Evolutionary conservation across 768 basidiomycete genomes (phyloP).

Genomic region (Lentinula aciculospora): DNA sequence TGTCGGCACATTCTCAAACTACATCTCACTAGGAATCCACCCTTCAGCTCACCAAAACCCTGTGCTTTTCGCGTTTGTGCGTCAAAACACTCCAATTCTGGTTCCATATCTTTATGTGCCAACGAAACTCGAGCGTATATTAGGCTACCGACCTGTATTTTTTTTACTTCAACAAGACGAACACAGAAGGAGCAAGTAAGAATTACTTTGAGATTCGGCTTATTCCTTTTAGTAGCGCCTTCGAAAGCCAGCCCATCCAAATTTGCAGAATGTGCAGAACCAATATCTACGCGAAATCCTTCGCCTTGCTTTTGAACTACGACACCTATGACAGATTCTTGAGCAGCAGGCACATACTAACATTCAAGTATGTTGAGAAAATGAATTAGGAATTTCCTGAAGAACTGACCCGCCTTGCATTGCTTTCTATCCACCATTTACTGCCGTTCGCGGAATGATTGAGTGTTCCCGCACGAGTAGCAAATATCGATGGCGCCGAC

Average conservation of each 20-base stretch:
- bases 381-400: background rate
- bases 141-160: conserved; percentile 73
- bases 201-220: conserved; percentile 84
- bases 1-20: conserved; percentile 82
- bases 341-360: conserved; percentile 87
- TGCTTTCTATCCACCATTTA: conserved; percentile 87
- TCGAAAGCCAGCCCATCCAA: conserved; percentile 93
- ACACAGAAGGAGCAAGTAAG: background rate
- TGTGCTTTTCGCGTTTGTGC: conserved; percentile 88
- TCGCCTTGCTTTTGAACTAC: conserved; percentile 80
- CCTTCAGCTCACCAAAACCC: conserved; percentile 91
- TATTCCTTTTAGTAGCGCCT: conserved; percentile 90
- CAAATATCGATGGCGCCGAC: conserved; percentile 26
- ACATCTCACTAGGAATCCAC: conserved; percentile 77
- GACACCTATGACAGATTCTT: conserved; percentile 86
- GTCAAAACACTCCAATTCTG: conserved; percentile 95
- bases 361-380: conserved; percentile 8
- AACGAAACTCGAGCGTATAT: conserved; percentile 91
- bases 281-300: conserved; percentile 92
- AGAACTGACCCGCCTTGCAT: conserved; percentile 72
- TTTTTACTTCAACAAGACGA: background rate
- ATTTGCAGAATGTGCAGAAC: conserved; percentile 77
- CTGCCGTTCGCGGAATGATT: conserved; percentile 67
- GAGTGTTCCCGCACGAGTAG: conserved; percentile 68
- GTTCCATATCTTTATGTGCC: conserved; percentile 97